These are phyloP conservation scores for Lyophyllum shimeji DNA, from an alignment of 768 basidiomycete genomes.

Conservation along the genomic window DNA sequence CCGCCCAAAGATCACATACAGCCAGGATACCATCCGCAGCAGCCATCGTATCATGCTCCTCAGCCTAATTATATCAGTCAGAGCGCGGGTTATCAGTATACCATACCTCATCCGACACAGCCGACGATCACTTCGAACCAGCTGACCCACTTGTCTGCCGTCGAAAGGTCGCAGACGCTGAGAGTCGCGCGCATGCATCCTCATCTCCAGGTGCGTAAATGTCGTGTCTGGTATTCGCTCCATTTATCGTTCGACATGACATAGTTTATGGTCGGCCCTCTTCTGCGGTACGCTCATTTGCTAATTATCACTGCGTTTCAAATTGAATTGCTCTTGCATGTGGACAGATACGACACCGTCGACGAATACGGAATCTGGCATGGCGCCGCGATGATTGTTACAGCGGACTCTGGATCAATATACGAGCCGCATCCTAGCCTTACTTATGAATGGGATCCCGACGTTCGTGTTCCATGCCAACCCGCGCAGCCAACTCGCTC, in stretches of 20 bases:
- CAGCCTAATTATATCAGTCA: slow-evolving; percentile 17
- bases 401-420: slow-evolving; percentile 74
- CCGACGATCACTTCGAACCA: slow-evolving; percentile 34
- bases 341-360: slow-evolving; percentile 80
- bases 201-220: slow-evolving; percentile 56
- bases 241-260: not conserved
- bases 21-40: slow-evolving; percentile 16
- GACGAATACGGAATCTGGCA: slow-evolving; percentile 79
- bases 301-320: not conserved
- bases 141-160: slow-evolving; percentile 53
- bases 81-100: slow-evolving; percentile 9
- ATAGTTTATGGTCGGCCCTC: slow-evolving; percentile 87
- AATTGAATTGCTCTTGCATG: not conserved
- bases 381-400: slow-evolving; percentile 87
- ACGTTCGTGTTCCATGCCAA: slow-evolving; percentile 23
- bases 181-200: slow-evolving; percentile 72
- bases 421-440: slow-evolving; percentile 76
- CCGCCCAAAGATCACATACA: slow-evolving; percentile 43
- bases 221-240: not conserved
- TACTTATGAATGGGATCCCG: slow-evolving; percentile 74
- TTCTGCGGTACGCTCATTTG: slow-evolving; percentile 48
- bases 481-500: slow-evolving; percentile 26
- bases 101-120: slow-evolving; percentile 21
- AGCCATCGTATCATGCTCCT: not conserved
- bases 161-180: slow-evolving; percentile 63